Conservation (phyloP, 768 basidiomycete genomes). For the Russula olivacea region DNA sequence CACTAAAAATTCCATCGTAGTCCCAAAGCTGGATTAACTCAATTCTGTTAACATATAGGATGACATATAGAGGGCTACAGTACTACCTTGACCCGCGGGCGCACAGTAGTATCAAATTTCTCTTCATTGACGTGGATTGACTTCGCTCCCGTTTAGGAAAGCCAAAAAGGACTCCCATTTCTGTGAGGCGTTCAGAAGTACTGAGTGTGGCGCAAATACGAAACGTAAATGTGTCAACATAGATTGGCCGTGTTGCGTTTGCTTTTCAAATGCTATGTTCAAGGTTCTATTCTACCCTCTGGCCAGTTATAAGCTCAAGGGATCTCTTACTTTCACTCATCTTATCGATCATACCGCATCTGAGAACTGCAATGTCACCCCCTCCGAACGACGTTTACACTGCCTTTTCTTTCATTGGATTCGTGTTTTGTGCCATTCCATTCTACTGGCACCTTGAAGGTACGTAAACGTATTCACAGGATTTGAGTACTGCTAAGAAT, state of each 20-base stretch:
- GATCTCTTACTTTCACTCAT: too few relatives aligned
- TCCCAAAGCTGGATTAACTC: background rate
- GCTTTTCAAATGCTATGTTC: background rate
- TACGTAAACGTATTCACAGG: background rate
- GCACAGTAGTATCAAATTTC: too few relatives aligned
- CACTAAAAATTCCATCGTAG: background rate
- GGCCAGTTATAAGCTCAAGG: too few relatives aligned
- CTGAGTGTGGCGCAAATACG: too few relatives aligned
- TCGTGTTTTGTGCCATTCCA: constrained; percentile 45
- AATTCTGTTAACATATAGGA: background rate
- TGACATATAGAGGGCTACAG: background rate
- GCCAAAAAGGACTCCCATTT: background rate
- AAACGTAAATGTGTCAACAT: too few relatives aligned
- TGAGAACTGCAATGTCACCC: background rate
- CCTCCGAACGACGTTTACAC: constrained; percentile 28
- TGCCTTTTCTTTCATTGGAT: constrained; percentile 40
- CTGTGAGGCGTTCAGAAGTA: background rate
- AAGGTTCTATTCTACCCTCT: background rate
- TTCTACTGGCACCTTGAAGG: constrained; percentile 53
- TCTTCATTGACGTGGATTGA: too few relatives aligned
- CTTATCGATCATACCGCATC: too few relatives aligned
- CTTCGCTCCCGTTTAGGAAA: background rate
- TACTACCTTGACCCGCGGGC: too few relatives aligned
- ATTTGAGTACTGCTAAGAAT: background rate
- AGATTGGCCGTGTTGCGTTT: too few relatives aligned